Percentiles rank a stretch among this genome's conserved stretches.
These are phyloP conservation scores for Diaporthe longicolla DNA, from an alignment of 2,329 filamentous ascomycete genomes.

Conservation along the genomic window DNA sequence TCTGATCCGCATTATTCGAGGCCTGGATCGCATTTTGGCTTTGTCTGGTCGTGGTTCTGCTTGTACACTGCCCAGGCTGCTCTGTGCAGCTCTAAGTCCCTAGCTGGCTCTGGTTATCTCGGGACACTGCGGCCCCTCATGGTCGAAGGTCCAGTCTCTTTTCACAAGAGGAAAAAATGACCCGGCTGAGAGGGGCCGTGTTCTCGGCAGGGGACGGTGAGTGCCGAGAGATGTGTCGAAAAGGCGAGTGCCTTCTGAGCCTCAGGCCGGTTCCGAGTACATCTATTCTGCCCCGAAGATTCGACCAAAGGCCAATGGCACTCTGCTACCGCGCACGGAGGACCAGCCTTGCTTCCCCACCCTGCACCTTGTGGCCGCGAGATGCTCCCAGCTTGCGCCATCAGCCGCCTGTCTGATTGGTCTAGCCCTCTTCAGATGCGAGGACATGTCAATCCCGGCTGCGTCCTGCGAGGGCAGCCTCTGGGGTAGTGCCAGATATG, in stretches of 20 bases:
- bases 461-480: constrained; percentile 49
- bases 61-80: neutral
- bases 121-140: neutral
- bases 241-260: constrained; percentile 36
- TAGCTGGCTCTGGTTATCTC: neutral
- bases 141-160: neutral
- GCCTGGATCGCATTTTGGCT: neutral
- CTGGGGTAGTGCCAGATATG: constrained; percentile 48
- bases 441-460: constrained; percentile 34
- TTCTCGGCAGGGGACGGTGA: constrained; percentile 12
- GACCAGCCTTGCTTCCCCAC: constrained; percentile 40
- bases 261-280: constrained; percentile 16
- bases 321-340: constrained; percentile 26
- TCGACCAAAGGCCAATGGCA: constrained; percentile 25
- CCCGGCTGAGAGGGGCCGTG: constrained; percentile 1
- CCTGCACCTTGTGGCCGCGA: constrained; percentile 35
- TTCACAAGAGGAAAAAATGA: too few species aligned
- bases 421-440: constrained; percentile 26
- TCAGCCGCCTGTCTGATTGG: constrained; percentile 40
- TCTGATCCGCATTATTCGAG: neutral
- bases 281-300: neutral
- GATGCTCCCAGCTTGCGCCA: constrained; percentile 37
- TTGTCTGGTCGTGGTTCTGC: constrained; percentile 3
- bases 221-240: constrained; percentile 21
- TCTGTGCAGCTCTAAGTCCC: neutral